Conservation (phyloP, 225 moss, liverwort and hornwort genomes). For the Sphagnum tenellum region DNA sequence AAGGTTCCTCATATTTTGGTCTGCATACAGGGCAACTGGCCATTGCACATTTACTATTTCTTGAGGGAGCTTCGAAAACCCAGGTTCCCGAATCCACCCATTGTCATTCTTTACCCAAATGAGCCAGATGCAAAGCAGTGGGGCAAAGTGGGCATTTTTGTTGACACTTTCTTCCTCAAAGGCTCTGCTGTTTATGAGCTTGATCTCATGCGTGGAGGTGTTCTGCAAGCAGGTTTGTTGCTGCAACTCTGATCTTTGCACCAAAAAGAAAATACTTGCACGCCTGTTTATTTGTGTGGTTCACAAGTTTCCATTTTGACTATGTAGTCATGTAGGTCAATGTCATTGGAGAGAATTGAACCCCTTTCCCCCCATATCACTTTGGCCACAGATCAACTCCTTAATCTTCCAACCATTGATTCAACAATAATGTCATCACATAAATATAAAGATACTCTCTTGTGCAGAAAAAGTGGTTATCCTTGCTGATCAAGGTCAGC, state of each 20-base stretch:
- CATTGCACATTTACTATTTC: constrained; percentile 27
- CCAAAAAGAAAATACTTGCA: too few species aligned
- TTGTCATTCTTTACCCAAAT: constrained; percentile 33
- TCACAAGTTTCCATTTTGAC: too few species aligned
- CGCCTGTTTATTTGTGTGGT: too few species aligned
- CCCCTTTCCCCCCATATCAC: too few species aligned
- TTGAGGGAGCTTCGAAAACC: constrained; percentile 34
- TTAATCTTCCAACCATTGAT: too few species aligned
- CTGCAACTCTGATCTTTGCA: background rate
- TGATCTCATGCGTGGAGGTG: constrained; percentile 45
- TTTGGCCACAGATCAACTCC: too few species aligned
- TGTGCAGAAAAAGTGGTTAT: constrained; percentile 58
- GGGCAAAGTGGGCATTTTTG: constrained; percentile 39
- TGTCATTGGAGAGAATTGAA: too few species aligned
- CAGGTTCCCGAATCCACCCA: constrained; percentile 18
- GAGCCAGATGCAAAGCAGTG: constrained; percentile 30
- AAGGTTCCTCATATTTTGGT: constrained; percentile 27
- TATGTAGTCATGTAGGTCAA: too few species aligned
- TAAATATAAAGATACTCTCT: too few species aligned
- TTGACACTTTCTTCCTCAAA: constrained; percentile 25
- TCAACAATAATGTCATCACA: too few species aligned
- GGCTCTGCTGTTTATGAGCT: constrained; percentile 46
- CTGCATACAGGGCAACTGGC: constrained; percentile 41
- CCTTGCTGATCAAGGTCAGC: constrained; percentile 48
- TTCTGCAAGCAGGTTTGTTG: constrained; percentile 35